Evolutionary conservation across 805 yeast species (phyloP).

Genomic region (Diddensiella santjacobensis): DNA sequence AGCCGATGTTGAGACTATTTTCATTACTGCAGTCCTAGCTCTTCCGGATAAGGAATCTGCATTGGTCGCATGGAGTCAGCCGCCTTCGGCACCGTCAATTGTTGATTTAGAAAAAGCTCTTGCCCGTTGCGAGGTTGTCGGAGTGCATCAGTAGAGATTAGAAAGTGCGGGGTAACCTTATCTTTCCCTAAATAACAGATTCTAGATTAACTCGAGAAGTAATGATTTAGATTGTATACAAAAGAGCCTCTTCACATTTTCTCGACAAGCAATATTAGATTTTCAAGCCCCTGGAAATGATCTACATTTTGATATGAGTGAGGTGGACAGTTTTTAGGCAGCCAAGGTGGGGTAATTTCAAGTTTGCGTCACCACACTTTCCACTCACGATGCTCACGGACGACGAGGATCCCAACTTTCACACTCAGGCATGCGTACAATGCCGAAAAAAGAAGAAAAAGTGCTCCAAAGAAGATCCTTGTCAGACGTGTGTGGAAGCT

Average conservation of each 20-base stretch:
- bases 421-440: conserved; percentile 9
- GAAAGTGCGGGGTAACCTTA: no score
- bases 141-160: neutral
- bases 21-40: conserved; percentile 11
- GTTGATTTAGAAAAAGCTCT: neutral
- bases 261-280: no score
- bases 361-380: no score
- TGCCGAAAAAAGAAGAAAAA: conserved; percentile 14
- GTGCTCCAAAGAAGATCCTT: conserved; percentile 13
- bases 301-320: no score
- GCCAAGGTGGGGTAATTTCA: no score
- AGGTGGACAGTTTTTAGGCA: no score
- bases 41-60: conserved; percentile 5
- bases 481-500: conserved; percentile 5
- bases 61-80: neutral
- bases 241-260: no score
- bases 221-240: no score
- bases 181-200: no score
- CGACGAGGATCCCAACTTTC: neutral
- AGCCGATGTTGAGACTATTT: conserved; percentile 5
- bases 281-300: no score
- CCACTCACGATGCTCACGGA: neutral
- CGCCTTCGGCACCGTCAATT: neutral
- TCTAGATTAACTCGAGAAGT: no score
- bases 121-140: neutral